Percentiles rank a stretch among this genome's conserved stretches.
phyloP scores from a whole-genome alignment of 177 flowering plant species.

The Vitis hybrid region DNA sequence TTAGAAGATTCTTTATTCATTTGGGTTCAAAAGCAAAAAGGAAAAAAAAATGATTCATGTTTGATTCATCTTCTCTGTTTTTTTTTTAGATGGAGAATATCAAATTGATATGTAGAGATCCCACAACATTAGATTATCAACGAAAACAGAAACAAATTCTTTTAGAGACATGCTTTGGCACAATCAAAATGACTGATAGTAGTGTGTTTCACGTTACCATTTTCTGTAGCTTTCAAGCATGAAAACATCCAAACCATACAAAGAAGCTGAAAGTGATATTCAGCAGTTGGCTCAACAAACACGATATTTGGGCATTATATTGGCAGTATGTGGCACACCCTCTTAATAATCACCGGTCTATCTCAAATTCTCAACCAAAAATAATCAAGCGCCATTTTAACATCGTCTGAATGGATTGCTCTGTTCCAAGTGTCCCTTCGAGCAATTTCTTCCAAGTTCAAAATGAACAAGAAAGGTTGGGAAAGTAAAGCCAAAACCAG shows the following conservation, averaged over 20 bases:
- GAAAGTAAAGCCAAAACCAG: background rate
- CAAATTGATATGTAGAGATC: constrained; percentile 8
- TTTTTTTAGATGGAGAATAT: constrained; percentile 2
- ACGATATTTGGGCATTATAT: too few species aligned
- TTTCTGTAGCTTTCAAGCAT: too few species aligned
- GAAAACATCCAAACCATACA: too few species aligned
- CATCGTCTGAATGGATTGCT: background rate
- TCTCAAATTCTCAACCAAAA: too few species aligned
- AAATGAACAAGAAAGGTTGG: background rate
- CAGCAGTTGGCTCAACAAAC: too few species aligned
- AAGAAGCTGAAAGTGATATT: too few species aligned
- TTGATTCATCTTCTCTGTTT: background rate
- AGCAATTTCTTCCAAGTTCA: background rate
- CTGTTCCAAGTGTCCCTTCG: background rate
- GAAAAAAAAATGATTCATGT: background rate
- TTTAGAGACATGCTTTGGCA: background rate
- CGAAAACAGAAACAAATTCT: constrained; percentile 9
- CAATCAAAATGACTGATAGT: background rate
- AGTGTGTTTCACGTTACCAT: too few species aligned
- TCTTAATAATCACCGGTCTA: too few species aligned
- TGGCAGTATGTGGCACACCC: too few species aligned
- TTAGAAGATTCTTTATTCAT: constrained; percentile 40
- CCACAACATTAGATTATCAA: constrained; percentile 1
- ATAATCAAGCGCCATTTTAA: background rate
- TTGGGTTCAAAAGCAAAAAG: background rate